Evolutionary conservation across 108 stramenopile species (phyloP).

Genomic region (Stephanodiscus triporus): DNA sequence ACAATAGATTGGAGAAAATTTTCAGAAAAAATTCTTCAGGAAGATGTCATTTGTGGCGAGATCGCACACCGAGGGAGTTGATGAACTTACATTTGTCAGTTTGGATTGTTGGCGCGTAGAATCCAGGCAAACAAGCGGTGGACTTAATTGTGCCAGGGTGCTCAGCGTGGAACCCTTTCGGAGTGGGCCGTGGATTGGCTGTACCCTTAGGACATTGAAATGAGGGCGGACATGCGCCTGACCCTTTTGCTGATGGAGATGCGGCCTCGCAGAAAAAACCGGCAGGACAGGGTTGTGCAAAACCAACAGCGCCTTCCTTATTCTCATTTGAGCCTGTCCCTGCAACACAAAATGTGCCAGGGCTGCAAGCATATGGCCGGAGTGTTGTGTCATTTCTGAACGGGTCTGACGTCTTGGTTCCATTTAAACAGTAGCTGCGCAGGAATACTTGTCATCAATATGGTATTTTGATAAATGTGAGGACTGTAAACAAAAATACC

Average conservation of each 20-base stretch:
- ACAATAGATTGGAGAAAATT: neutral
- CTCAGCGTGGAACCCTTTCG: constrained; percentile 71
- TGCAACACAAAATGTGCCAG: constrained; percentile 85
- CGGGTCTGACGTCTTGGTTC: constrained; percentile 77
- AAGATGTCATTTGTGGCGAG: too few species aligned
- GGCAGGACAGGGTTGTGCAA: constrained; percentile 79
- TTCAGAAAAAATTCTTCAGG: neutral
- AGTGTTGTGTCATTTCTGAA: constrained; percentile 67
- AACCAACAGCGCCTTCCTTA: constrained; percentile 56
- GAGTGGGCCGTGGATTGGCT: constrained; percentile 78
- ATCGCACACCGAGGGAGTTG: neutral
- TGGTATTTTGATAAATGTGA: neutral
- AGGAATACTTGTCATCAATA: neutral
- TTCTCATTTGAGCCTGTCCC: constrained; percentile 78
- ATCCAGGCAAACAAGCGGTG: constrained; percentile 69
- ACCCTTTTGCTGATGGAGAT: constrained; percentile 59
- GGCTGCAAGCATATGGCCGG: constrained; percentile 61
- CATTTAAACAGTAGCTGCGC: constrained; percentile 70
- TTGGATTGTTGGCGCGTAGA: constrained; percentile 80
- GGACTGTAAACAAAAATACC: neutral
- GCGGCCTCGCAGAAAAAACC: constrained; percentile 82
- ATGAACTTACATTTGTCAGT: constrained; percentile 29
- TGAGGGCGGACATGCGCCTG: constrained; percentile 76
- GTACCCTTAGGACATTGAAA: constrained; percentile 85
- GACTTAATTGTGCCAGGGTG: constrained; percentile 68